Percentiles rank a stretch among this genome's conserved stretches.
These are phyloP conservation scores for Candida khao-thaluensis DNA, from an alignment of 805 yeast species.

Conservation along the genomic window DNA sequence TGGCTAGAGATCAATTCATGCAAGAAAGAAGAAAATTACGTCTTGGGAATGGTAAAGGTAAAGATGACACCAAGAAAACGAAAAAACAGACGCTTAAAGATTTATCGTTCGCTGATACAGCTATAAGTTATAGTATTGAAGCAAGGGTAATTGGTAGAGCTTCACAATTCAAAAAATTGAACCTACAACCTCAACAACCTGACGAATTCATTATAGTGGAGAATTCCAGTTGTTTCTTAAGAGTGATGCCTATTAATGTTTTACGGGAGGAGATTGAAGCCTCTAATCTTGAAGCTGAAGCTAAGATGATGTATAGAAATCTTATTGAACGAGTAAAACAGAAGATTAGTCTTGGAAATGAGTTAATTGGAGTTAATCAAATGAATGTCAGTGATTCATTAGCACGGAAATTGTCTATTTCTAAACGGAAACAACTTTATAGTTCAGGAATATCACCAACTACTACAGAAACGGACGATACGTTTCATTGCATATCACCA, in stretches of 20 bases:
- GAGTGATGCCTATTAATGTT: conserved; percentile 26
- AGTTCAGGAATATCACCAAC: conserved; percentile 5
- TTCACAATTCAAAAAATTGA: conserved; percentile 25
- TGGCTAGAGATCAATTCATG: conserved; percentile 27
- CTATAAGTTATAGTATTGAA: conserved; percentile 35
- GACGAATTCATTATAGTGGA: conserved; percentile 33
- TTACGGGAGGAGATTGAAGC: conserved; percentile 22
- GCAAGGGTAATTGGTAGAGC: conserved; percentile 40
- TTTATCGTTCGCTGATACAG: conserved; percentile 32
- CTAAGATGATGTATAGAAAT: conserved; percentile 29
- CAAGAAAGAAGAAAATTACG: conserved; percentile 24
- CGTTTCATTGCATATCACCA: conserved; percentile 23
- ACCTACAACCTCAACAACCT: conserved; percentile 21
- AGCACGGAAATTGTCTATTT: conserved; percentile 18
- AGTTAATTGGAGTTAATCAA: conserved; percentile 15
- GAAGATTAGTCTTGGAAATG: conserved; percentile 27
- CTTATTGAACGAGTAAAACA: conserved; percentile 29
- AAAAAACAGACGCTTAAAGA: conserved; percentile 21
- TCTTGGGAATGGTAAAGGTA: conserved; percentile 22
- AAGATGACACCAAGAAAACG: not conserved
- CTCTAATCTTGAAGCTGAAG: conserved; percentile 27
- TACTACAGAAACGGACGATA: conserved; percentile 2
- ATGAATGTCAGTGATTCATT: conserved; percentile 9
- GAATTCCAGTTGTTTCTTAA: conserved; percentile 27
- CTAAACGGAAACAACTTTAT: conserved; percentile 22